Conservation (phyloP, 352 stramenopile genomes). For the Phytophthora cryptogea region DNA sequence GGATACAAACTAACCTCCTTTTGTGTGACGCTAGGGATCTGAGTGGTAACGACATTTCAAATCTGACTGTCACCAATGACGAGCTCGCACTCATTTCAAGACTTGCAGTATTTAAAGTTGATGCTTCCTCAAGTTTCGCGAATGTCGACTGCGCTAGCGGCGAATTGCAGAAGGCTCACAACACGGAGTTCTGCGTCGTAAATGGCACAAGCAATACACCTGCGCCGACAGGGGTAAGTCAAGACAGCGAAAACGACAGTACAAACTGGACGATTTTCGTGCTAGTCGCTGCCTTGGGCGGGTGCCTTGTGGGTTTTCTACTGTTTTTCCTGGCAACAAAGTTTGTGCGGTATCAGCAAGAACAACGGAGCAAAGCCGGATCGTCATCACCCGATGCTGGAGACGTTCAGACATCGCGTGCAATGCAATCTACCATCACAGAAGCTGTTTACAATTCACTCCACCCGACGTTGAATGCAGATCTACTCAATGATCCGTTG, state of each 20-base stretch:
- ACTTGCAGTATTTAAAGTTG: slow-evolving; percentile 37
- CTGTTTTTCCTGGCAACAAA: slow-evolving; percentile 38
- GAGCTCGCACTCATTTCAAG: slow-evolving; percentile 39
- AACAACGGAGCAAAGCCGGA: slow-evolving; percentile 13
- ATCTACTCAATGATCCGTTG: slow-evolving; percentile 41
- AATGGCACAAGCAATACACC: slow-evolving; percentile 26
- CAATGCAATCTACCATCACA: slow-evolving; percentile 29
- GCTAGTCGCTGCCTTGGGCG: slow-evolving; percentile 36
- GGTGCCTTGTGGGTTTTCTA: slow-evolving; percentile 41
- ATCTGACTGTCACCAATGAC: slow-evolving; percentile 43
- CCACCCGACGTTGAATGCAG: slow-evolving; percentile 36
- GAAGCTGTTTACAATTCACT: slow-evolving; percentile 50
- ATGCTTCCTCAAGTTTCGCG: slow-evolving; percentile 1
- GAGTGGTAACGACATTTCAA: slow-evolving; percentile 45
- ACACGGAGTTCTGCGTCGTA: slow-evolving; percentile 46
- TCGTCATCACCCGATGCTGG: slow-evolving; percentile 14
- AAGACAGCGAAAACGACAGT: slow-evolving; percentile 3
- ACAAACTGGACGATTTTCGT: slow-evolving; percentile 43
- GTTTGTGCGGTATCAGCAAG: slow-evolving; percentile 18
- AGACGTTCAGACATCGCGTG: slow-evolving; percentile 24
- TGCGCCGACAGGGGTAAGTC: slow-evolving; percentile 17
- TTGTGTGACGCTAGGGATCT: slow-evolving; percentile 33
- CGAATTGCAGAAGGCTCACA: slow-evolving; percentile 34
- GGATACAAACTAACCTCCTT: background rate
- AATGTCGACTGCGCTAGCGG: slow-evolving; percentile 30